phyloP scores from a whole-genome alignment of 805 yeast species.

The Metschnikowia cubensis region DNA sequence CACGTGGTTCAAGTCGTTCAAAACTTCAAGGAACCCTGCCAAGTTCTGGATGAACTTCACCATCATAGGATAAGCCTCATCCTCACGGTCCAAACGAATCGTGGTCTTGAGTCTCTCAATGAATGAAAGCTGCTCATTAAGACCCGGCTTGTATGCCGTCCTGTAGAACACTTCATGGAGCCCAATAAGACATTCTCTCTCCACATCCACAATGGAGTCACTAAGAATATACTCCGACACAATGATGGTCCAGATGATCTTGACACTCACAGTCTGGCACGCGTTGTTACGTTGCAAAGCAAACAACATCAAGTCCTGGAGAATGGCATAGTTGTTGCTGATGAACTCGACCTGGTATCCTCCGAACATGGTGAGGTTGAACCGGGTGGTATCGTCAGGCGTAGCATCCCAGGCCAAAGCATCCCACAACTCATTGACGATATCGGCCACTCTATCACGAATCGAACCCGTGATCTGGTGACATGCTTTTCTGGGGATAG shows the following conservation, averaged over 20 bases:
- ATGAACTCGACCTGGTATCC: conserved; percentile 70
- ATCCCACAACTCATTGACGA: conserved; percentile 69
- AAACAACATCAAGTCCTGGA: conserved; percentile 61
- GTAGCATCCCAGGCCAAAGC: conserved; percentile 60
- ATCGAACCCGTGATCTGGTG: conserved; percentile 58
- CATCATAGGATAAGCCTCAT: conserved; percentile 53
- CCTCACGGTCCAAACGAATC: conserved; percentile 57
- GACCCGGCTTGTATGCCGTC: conserved; percentile 52
- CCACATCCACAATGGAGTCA: conserved; percentile 56
- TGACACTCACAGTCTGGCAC: conserved; percentile 60
- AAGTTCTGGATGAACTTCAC: conserved; percentile 50
- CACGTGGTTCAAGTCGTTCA: conserved; percentile 65
- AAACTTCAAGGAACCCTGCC: conserved; percentile 57
- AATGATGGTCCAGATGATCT: conserved; percentile 66
- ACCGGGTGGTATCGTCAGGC: conserved; percentile 51
- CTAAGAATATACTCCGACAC: conserved; percentile 61
- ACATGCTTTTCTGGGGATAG: conserved; percentile 70
- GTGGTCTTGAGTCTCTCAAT: conserved; percentile 47
- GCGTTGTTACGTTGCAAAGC: conserved; percentile 62
- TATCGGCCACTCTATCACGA: conserved; percentile 52
- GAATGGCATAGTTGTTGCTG: conserved; percentile 51
- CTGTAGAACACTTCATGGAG: conserved; percentile 61
- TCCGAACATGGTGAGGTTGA: conserved; percentile 58
- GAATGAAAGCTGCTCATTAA: conserved; percentile 51
- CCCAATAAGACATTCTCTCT: conserved; percentile 58